A percentile compares a stretch with the other conserved stretches of the same genome.
Conservation (phyloP, 805 yeast species). For the Saccharomycopsis capsularis region DNA sequence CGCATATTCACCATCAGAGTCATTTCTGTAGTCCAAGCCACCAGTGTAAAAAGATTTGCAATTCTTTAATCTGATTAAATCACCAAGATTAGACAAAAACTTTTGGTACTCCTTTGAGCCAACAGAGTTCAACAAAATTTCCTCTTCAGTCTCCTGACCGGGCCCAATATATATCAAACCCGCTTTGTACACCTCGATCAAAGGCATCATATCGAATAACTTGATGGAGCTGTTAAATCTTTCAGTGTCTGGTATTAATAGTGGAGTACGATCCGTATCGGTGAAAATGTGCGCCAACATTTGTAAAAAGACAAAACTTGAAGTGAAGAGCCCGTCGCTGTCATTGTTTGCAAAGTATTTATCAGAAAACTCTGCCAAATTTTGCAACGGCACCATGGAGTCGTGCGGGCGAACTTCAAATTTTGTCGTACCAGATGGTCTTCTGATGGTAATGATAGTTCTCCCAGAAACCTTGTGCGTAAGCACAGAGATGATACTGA, state of each 20-base stretch:
- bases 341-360: constrained; percentile 24
- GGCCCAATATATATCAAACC: constrained; percentile 73
- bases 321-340: constrained; percentile 29
- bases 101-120: constrained; percentile 60
- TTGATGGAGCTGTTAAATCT: constrained; percentile 44
- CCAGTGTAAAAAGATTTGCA: constrained; percentile 60
- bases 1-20: constrained; percentile 70
- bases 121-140: constrained; percentile 52
- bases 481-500: constrained; percentile 48
- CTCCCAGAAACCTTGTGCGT: constrained; percentile 47
- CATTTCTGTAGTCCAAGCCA: constrained; percentile 66
- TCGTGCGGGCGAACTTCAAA: constrained; percentile 40
- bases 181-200: constrained; percentile 68
- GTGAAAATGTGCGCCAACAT: constrained; percentile 34
- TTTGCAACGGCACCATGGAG: constrained; percentile 29
- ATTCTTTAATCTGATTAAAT: constrained; percentile 47
- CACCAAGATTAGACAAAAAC: constrained; percentile 56
- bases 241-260: constrained; percentile 29
- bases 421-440: constrained; percentile 59
- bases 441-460: constrained; percentile 44
- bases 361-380: constrained; percentile 22
- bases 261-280: constrained; percentile 23
- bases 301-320: constrained; percentile 48
- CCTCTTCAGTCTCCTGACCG: constrained; percentile 54
- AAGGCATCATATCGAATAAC: constrained; percentile 68